A percentile compares a stretch with the other conserved stretches of the same genome.
phyloP scores from a whole-genome alignment of 2,329 filamentous ascomycete genomes.

The Botryotinia narcissicola region DNA sequence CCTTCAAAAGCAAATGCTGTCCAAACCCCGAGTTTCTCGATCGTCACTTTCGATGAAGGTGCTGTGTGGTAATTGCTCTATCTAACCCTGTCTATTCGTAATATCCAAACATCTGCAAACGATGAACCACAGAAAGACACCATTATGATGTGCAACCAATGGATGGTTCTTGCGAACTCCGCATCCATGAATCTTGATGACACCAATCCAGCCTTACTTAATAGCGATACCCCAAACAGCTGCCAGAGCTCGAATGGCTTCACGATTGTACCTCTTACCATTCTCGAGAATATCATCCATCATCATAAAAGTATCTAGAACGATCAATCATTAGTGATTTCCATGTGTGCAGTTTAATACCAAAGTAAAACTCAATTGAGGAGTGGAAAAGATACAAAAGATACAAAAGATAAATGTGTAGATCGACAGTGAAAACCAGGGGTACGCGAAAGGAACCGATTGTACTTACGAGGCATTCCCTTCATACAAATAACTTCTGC shows the following conservation, averaged over 20 bases:
- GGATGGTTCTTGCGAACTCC: background rate
- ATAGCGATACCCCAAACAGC: background rate
- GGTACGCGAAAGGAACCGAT: background rate
- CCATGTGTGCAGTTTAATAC: background rate
- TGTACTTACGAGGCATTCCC: slow-evolving; percentile 24
- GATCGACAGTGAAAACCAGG: background rate
- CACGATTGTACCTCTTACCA: slow-evolving; percentile 26
- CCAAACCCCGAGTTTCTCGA: background rate
- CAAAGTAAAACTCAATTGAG: background rate
- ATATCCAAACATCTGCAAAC: background rate
- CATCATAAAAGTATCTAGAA: slow-evolving; percentile 26
- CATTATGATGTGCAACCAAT: background rate
- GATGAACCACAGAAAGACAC: background rate
- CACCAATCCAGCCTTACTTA: background rate
- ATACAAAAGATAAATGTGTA: background rate
- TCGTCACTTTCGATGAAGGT: background rate
- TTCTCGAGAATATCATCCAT: slow-evolving; percentile 28
- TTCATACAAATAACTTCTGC: slow-evolving; percentile 24
- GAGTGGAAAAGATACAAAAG: background rate
- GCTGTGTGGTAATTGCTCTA: background rate
- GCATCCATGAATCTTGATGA: background rate
- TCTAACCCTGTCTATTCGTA: background rate
- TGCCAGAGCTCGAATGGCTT: slow-evolving; percentile 24
- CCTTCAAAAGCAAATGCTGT: background rate
- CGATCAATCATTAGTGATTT: background rate